These are phyloP conservation scores for Allodekkera sacchari DNA, from an alignment of 805 yeast genomes.

Conservation along the genomic window DNA sequence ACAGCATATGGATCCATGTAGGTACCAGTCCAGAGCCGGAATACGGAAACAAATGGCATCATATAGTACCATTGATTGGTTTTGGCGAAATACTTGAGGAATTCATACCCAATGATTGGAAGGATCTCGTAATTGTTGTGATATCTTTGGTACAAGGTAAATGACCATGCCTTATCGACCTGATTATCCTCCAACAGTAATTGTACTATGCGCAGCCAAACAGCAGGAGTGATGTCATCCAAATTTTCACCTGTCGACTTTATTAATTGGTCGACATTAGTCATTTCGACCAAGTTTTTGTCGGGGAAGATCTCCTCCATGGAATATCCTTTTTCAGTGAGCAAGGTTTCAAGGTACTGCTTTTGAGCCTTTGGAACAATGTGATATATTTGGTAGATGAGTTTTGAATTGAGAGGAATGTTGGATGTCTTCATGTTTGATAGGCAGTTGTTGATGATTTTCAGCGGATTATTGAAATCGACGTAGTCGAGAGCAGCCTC, in stretches of 20 bases:
- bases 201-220: neutral
- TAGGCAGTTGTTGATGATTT: neutral
- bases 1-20: neutral
- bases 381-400: constrained; percentile 1
- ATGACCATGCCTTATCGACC: constrained; percentile 7
- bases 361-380: neutral
- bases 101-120: constrained; percentile 3
- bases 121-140: neutral
- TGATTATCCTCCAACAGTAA: constrained; percentile 3
- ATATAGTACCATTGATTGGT: constrained; percentile 1
- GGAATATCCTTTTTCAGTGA: neutral
- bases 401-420: neutral
- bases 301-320: constrained; percentile 2
- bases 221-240: constrained; percentile 1
- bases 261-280: constrained; percentile 1
- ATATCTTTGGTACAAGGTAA: neutral
- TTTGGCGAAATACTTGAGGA: constrained; percentile 3
- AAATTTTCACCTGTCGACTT: neutral
- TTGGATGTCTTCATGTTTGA: neutral
- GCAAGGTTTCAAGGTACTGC: neutral
- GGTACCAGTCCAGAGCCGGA: neutral
- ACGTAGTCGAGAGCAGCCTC: neutral
- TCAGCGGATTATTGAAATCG: neutral
- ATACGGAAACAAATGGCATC: constrained; percentile 1
- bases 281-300: neutral